These are phyloP conservation scores for Alternaria tenuissima DNA, from an alignment of 2,329 filamentous ascomycete species.

Conservation along the genomic window DNA sequence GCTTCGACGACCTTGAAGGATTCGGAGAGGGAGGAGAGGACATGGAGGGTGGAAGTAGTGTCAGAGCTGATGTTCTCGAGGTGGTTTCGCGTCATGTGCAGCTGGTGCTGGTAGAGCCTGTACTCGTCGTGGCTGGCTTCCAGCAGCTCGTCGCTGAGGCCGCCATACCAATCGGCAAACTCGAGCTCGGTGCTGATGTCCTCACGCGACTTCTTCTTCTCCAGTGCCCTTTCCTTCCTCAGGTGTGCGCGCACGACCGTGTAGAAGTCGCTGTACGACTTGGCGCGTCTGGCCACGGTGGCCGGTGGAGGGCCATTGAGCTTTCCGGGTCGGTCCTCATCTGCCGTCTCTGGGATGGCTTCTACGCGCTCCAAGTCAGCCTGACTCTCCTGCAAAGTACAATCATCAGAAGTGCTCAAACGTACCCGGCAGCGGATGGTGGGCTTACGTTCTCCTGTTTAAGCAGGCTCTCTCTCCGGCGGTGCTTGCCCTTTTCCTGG, in stretches of 20 bases:
- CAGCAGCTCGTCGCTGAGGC: conserved; percentile 72
- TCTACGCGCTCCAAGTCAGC: conserved; percentile 62
- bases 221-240: conserved; percentile 58
- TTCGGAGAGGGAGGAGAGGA: conserved; percentile 80
- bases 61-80: conserved; percentile 80
- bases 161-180: conserved; percentile 66
- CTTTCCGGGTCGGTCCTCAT: conserved; percentile 65
- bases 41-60: conserved; percentile 76
- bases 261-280: conserved; percentile 82
- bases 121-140: conserved; percentile 88
- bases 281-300: conserved; percentile 70
- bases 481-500: conserved; percentile 58
- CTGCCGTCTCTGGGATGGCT: conserved; percentile 66
- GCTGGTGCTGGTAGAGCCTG: conserved; percentile 81
- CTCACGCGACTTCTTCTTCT: conserved; percentile 50
- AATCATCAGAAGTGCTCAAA: conserved; percentile 52
- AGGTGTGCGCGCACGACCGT: conserved; percentile 67
- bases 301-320: conserved; percentile 71
- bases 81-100: conserved; percentile 81
- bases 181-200: conserved; percentile 66
- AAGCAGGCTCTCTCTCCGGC: conserved; percentile 73
- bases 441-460: conserved; percentile 60
- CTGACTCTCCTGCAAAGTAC: conserved; percentile 61
- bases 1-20: conserved; percentile 88
- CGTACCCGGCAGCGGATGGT: conserved; percentile 44